Conservation (phyloP, 2,329 filamentous ascomycete genomes). For the Peltaster fructicola region DNA sequence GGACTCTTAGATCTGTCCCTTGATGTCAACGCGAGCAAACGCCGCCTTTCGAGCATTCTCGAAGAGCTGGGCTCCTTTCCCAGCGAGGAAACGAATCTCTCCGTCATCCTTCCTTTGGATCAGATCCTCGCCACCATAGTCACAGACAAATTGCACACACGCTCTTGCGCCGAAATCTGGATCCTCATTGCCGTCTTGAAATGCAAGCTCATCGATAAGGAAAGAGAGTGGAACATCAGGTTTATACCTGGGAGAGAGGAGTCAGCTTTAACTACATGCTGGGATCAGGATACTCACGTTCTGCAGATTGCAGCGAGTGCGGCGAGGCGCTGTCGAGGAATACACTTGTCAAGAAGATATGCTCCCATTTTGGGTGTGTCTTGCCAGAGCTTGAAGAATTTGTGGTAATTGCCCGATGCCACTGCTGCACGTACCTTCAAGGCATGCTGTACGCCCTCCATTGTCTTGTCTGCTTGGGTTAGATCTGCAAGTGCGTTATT, state of each 20-base stretch:
- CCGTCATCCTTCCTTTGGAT: slow-evolving; percentile 61
- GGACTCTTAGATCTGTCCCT: slow-evolving; percentile 66
- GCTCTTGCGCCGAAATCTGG: slow-evolving; percentile 12
- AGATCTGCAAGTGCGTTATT: slow-evolving; percentile 98
- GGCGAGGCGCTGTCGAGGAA: slow-evolving; percentile 77
- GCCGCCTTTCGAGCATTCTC: slow-evolving; percentile 55
- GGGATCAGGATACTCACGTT: slow-evolving; percentile 49
- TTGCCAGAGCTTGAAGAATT: slow-evolving; percentile 90
- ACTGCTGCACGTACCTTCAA: slow-evolving; percentile 79
- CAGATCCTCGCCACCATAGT: slow-evolving; percentile 56
- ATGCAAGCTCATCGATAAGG: slow-evolving; percentile 87
- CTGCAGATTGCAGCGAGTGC: slow-evolving; percentile 85
- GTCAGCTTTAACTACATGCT: not conserved
- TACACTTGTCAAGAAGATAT: slow-evolving; percentile 99
- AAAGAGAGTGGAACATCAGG: slow-evolving; percentile 76
- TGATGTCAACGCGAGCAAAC: slow-evolving; percentile 77
- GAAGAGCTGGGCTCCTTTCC: slow-evolving; percentile 56
- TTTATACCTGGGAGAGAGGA: slow-evolving; percentile 54
- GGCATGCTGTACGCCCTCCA: slow-evolving; percentile 73
- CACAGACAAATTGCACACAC: slow-evolving; percentile 75
- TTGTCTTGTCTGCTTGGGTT: slow-evolving; percentile 88
- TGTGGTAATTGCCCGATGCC: slow-evolving; percentile 90
- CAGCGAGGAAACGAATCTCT: slow-evolving; percentile 50
- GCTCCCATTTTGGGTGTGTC: slow-evolving; percentile 74
- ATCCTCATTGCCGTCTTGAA: slow-evolving; percentile 45